phyloP scores from a whole-genome alignment of 2,329 filamentous ascomycete species.

The Venturiaceae sp. region DNA sequence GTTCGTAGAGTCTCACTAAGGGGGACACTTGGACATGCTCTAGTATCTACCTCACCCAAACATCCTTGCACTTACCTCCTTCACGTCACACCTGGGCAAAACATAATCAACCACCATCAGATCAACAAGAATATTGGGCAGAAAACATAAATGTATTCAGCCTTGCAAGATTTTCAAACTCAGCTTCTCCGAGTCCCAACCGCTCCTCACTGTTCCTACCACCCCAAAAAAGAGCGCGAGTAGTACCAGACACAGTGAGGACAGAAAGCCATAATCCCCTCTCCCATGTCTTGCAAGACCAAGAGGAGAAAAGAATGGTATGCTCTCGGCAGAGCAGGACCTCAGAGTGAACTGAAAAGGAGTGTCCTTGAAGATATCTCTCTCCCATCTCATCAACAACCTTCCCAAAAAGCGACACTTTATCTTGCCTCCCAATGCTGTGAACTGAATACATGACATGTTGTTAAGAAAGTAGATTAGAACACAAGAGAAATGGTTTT shows the following conservation, averaged over 20 bases:
- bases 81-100: not conserved
- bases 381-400: too few species aligned
- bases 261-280: not conserved
- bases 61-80: not conserved
- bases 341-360: not conserved
- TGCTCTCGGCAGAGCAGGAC: not conserved
- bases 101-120: not conserved
- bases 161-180: not conserved
- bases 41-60: not conserved
- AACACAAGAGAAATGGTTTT: not conserved
- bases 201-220: not conserved
- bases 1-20: too few species aligned
- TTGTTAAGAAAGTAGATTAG: not conserved
- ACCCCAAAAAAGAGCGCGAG: not conserved
- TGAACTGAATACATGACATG: not conserved
- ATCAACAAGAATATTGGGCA: not conserved
- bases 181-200: not conserved
- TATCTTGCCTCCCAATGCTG: too few species aligned
- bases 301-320: not conserved
- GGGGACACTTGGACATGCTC: too few species aligned
- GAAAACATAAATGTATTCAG: not conserved
- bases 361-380: not conserved
- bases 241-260: not conserved
- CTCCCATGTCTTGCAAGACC: not conserved
- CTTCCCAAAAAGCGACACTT: not conserved